Evolutionary conservation across 2,329 filamentous ascomycete species (phyloP).

Genomic region (Aspergillus fischeri): DNA sequence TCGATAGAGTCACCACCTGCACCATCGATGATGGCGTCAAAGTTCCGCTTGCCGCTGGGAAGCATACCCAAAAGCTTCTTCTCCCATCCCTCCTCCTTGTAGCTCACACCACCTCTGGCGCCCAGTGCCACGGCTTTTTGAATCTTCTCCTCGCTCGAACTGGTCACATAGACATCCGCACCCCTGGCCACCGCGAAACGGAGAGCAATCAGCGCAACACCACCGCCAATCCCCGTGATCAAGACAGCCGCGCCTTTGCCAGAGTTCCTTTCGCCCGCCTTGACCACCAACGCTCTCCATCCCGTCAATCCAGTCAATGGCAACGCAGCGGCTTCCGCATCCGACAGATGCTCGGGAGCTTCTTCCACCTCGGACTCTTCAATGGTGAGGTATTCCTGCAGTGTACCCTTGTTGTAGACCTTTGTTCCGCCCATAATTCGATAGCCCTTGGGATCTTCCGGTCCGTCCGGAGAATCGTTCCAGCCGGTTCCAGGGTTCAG

Average conservation of each 20-base stretch:
- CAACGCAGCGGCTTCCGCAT: constrained; percentile 75
- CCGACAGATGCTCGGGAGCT: constrained; percentile 66
- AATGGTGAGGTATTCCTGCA: constrained; percentile 69
- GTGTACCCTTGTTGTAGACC: constrained; percentile 62
- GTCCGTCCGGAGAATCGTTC: constrained; percentile 66
- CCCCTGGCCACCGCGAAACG: constrained; percentile 74
- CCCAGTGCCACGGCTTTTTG: constrained; percentile 66
- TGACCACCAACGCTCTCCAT: constrained; percentile 80
- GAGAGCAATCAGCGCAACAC: constrained; percentile 78
- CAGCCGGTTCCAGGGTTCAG: constrained; percentile 76
- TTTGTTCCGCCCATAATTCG: constrained; percentile 55
- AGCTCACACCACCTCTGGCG: constrained; percentile 75
- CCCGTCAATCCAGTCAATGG: constrained; percentile 82
- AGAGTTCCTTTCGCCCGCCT: constrained; percentile 58
- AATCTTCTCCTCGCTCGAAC: constrained; percentile 71
- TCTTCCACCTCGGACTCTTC: constrained; percentile 69
- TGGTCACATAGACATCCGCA: constrained; percentile 76
- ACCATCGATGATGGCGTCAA: constrained; percentile 84
- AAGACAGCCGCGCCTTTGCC: constrained; percentile 67
- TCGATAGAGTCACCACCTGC: constrained; percentile 81
- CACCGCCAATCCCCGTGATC: constrained; percentile 87
- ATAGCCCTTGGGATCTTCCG: constrained; percentile 56
- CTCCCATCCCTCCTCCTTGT: constrained; percentile 77
- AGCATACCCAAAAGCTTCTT: constrained; percentile 59
- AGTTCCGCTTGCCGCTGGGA: constrained; percentile 63